Percentiles rank a stretch among this genome's conserved stretches.
Conservation (phyloP, 768 basidiomycete genomes). For the Kwoniella mangroviensis region DNA sequence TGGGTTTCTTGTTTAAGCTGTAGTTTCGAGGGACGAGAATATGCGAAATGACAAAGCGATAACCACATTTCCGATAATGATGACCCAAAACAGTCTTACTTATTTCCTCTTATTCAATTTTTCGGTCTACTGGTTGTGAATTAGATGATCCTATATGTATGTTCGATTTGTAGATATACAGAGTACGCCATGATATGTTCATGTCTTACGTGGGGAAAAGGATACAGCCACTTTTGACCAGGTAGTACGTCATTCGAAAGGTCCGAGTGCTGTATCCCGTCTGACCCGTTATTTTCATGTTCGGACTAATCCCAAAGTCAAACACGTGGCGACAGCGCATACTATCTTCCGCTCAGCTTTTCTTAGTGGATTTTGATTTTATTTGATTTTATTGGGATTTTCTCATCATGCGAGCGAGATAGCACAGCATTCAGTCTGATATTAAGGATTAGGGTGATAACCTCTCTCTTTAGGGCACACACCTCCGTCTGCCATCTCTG, state of each 20-base stretch:
- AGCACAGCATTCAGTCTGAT: background rate
- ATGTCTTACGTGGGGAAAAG: too few species aligned
- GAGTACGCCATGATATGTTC: too few species aligned
- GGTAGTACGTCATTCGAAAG: too few species aligned
- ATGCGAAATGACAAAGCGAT: too few species aligned
- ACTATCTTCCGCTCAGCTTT: background rate
- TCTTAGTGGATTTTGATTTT: background rate
- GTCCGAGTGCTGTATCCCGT: too few species aligned
- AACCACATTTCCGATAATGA: too few species aligned
- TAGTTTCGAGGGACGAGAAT: constrained; percentile 15
- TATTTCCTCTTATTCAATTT: too few species aligned
- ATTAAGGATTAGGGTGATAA: background rate
- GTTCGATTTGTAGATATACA: too few species aligned
- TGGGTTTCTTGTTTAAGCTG: constrained; percentile 57
- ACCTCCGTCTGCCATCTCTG: background rate
- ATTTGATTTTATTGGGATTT: background rate
- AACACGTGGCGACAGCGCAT: background rate
- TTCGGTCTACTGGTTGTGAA: too few species aligned
- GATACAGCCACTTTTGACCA: too few species aligned
- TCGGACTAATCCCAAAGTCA: background rate
- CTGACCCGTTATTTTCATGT: background rate
- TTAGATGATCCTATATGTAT: too few species aligned
- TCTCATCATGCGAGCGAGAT: background rate
- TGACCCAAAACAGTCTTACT: too few species aligned
- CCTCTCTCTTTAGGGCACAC: background rate